phyloP scores from a whole-genome alignment of 306 rosid species.

The Ormosia emarginata region DNA sequence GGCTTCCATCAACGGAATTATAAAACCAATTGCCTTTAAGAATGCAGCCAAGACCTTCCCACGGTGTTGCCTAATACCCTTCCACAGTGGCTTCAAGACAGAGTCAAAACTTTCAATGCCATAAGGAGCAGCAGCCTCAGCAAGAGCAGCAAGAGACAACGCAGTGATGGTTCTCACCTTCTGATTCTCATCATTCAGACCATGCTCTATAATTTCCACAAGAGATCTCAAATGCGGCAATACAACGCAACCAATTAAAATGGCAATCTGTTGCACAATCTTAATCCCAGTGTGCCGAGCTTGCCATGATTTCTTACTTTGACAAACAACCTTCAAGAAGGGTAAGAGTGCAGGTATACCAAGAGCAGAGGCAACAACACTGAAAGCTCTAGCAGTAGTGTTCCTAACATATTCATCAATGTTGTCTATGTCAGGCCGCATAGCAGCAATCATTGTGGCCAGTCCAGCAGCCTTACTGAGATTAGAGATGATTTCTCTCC shows the following conservation, averaged over 20 bases:
- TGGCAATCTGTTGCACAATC: conserved; percentile 82
- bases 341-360: conserved; percentile 82
- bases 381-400: conserved; percentile 77
- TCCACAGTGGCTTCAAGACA: conserved; percentile 75
- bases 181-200: conserved; percentile 74
- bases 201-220: conserved; percentile 73
- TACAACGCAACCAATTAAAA: conserved; percentile 76
- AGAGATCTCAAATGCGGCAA: conserved; percentile 70
- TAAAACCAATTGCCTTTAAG: conserved; percentile 73
- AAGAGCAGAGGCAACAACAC: conserved; percentile 81
- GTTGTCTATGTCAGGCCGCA: conserved; percentile 81
- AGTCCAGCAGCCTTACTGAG: conserved; percentile 83
- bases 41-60: conserved; percentile 84
- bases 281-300: conserved; percentile 80
- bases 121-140: conserved; percentile 80
- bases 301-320: conserved; percentile 84
- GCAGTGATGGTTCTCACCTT: conserved; percentile 82
- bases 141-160: conserved; percentile 74
- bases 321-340: conserved; percentile 75
- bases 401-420: conserved; percentile 76
- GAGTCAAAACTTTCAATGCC: conserved; percentile 83
- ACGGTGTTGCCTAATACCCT: conserved; percentile 80
- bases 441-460: conserved; percentile 85
- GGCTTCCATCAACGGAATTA: conserved; percentile 77
- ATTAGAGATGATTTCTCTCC: conserved; percentile 75